phyloP scores from a whole-genome alignment of 805 yeast species.

The Ascoidea tarda region DNA sequence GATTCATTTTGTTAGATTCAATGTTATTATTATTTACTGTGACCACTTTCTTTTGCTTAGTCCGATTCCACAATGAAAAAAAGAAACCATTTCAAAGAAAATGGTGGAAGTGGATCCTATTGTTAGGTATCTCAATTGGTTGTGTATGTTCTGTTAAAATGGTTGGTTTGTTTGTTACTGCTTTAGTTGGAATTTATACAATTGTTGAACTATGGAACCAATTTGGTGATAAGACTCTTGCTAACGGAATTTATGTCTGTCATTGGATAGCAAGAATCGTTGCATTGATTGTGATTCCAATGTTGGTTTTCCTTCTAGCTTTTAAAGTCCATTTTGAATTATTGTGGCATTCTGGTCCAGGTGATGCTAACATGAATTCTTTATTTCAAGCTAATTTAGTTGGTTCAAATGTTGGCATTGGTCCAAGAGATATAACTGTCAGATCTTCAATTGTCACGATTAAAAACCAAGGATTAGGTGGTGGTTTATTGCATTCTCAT shows the following conservation, averaged over 20 bases:
- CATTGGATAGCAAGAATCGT: slow-evolving; percentile 60
- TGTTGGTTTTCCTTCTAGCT: slow-evolving; percentile 42
- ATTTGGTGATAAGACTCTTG: slow-evolving; percentile 52
- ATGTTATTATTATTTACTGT: slow-evolving; percentile 82
- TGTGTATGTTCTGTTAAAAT: slow-evolving; percentile 87
- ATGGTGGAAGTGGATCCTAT: slow-evolving; percentile 90
- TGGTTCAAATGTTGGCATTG: slow-evolving; percentile 51
- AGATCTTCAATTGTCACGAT: slow-evolving; percentile 34
- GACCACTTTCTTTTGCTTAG: slow-evolving; percentile 61
- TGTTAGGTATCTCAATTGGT: slow-evolving; percentile 80
- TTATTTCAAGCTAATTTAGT: slow-evolving; percentile 66
- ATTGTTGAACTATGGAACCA: slow-evolving; percentile 76
- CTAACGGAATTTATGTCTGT: slow-evolving; percentile 31
- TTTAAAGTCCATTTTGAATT: slow-evolving; percentile 70
- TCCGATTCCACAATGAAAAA: slow-evolving; percentile 51
- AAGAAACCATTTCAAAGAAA: slow-evolving; percentile 40
- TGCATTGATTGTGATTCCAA: slow-evolving; percentile 53
- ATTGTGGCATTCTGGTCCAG: slow-evolving; percentile 65
- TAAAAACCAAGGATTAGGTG: slow-evolving; percentile 59
- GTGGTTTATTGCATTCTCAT: slow-evolving; percentile 67
- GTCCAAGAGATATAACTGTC: slow-evolving; percentile 52
- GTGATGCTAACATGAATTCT: slow-evolving; percentile 68
- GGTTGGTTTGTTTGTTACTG: slow-evolving; percentile 90
- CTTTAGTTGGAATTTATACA: slow-evolving; percentile 83
- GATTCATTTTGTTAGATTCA: slow-evolving; percentile 84